Conservation (phyloP, 78 protist genomes). For the Speleostelium caveatum region DNA sequence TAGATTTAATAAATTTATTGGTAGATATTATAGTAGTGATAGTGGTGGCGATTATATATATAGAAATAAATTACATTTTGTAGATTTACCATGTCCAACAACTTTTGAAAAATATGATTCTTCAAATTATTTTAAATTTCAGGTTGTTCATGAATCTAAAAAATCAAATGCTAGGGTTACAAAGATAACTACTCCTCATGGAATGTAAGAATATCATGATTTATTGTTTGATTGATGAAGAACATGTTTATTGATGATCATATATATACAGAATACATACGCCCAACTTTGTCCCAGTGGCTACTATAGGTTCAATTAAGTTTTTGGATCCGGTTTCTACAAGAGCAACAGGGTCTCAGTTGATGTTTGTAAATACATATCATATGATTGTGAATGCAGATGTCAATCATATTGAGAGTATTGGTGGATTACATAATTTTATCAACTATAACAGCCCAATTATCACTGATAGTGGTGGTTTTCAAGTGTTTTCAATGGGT, state of each 20-base stretch:
- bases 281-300: slow-evolving; percentile 85
- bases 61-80: not conserved
- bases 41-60: not conserved
- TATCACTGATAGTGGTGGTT: slow-evolving; percentile 92
- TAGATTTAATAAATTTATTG: too few species aligned
- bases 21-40: not conserved
- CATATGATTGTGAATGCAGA: slow-evolving; percentile 90
- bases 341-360: slow-evolving; percentile 46
- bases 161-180: slow-evolving; percentile 79
- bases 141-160: slow-evolving; percentile 69
- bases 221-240: not conserved
- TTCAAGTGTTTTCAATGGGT: slow-evolving; percentile 83
- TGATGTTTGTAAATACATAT: slow-evolving; percentile 90
- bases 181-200: slow-evolving; percentile 78
- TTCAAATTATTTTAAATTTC: slow-evolving; percentile 51
- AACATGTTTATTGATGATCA: not conserved
- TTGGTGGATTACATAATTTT: slow-evolving; percentile 90
- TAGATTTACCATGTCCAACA: not conserved
- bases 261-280: slow-evolving; percentile 31
- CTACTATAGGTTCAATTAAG: slow-evolving; percentile 80
- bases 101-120: not conserved
- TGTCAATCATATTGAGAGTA: slow-evolving; percentile 32
- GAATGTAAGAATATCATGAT: slow-evolving; percentile 20
- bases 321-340: slow-evolving; percentile 50
- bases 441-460: slow-evolving; percentile 82